phyloP scores from a whole-genome alignment of 495 filamentous ascomycete genomes.

The Viridothelium virens region DNA sequence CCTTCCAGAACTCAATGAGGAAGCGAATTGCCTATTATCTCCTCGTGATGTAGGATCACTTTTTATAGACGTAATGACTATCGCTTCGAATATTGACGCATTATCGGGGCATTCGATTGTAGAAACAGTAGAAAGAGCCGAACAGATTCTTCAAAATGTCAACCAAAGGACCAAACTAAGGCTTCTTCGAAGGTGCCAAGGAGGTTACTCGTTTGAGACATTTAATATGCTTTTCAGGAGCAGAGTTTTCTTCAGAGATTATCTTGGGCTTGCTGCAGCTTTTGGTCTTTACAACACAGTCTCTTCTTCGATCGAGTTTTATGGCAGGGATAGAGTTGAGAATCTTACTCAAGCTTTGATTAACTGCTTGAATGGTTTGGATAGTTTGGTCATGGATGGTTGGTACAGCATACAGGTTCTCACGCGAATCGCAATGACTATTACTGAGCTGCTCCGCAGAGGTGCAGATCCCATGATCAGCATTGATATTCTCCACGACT shows the following conservation, averaged over 20 bases:
- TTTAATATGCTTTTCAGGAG: neutral
- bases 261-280: neutral
- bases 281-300: constrained; percentile 9
- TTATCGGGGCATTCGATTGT: neutral
- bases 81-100: neutral
- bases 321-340: neutral
- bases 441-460: neutral
- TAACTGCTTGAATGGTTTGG: neutral
- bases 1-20: constrained; percentile 1
- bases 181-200: neutral
- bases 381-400: neutral
- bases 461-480: neutral
- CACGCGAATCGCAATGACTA: neutral
- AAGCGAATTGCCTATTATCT: neutral
- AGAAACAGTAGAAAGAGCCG: neutral
- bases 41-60: neutral
- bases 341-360: neutral
- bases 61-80: neutral
- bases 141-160: neutral
- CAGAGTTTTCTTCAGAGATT: neutral
- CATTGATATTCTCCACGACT: neutral
- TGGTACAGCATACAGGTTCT: neutral
- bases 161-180: neutral
- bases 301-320: neutral
- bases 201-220: neutral